These are phyloP conservation scores for Lasiodiplodia hormozganensis DNA, from an alignment of 2,329 filamentous ascomycete genomes.

Conservation along the genomic window DNA sequence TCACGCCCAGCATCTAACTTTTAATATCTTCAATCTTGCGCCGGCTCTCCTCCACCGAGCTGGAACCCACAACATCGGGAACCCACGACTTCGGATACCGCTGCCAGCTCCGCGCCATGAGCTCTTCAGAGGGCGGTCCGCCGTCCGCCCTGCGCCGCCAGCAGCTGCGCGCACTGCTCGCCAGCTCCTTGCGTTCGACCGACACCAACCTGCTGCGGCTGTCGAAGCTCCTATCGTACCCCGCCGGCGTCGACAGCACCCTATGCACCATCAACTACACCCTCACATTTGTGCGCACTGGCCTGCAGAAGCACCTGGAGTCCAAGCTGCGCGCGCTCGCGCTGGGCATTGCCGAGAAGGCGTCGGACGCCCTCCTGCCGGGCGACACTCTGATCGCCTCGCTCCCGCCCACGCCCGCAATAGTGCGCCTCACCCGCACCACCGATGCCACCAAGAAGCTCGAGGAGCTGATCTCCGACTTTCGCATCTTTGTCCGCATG, in stretches of 20 bases:
- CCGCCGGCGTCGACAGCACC: slow-evolving; percentile 48
- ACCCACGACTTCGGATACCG: not conserved
- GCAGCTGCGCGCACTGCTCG: slow-evolving; percentile 31
- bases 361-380: slow-evolving; percentile 47
- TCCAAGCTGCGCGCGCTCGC: slow-evolving; percentile 45
- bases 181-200: slow-evolving; percentile 34
- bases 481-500: slow-evolving; percentile 74
- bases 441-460: slow-evolving; percentile 55
- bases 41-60: not conserved
- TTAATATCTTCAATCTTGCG: not conserved
- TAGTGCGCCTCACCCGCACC: slow-evolving; percentile 42
- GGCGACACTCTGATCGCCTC: slow-evolving; percentile 50
- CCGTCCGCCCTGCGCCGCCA: slow-evolving; percentile 16
- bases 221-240: slow-evolving; percentile 47
- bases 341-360: slow-evolving; percentile 43
- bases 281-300: slow-evolving; percentile 49
- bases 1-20: not conserved
- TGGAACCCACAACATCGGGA: not conserved
- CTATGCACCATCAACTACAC: slow-evolving; percentile 54
- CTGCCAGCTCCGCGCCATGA: not conserved
- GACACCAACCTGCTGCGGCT: slow-evolving; percentile 45
- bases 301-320: slow-evolving; percentile 47
- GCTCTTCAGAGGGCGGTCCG: not conserved
- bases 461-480: slow-evolving; percentile 71
- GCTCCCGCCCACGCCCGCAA: slow-evolving; percentile 43